Conservation (phyloP, 768 basidiomycete genomes). For the Mycena galericulata region DNA sequence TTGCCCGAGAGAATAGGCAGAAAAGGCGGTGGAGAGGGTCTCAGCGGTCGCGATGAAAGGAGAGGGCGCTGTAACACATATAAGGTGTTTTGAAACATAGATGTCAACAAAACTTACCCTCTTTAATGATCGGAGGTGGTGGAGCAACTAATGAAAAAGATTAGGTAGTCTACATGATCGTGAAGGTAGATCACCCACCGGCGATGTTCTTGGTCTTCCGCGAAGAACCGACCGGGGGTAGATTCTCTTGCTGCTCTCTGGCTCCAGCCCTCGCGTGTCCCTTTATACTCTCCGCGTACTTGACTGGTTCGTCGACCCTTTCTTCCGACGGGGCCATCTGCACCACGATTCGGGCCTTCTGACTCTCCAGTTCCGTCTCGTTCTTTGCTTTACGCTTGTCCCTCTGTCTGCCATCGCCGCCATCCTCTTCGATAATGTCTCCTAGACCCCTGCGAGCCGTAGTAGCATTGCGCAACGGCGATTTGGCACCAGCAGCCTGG, state of each 20-base stretch:
- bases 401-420: slow-evolving; percentile 44
- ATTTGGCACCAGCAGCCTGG: slow-evolving; percentile 65
- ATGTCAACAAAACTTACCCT: slow-evolving; percentile 7
- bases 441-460: slow-evolving; percentile 55
- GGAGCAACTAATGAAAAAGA: neutral
- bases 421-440: slow-evolving; percentile 55
- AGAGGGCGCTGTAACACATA: slow-evolving; percentile 16
- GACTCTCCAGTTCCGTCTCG: slow-evolving; percentile 85
- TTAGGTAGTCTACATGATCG: slow-evolving; percentile 13
- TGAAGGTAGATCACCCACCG: slow-evolving; percentile 1
- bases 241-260: slow-evolving; percentile 32
- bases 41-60: slow-evolving; percentile 34
- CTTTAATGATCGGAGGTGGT: slow-evolving; percentile 14
- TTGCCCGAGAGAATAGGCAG: slow-evolving; percentile 70
- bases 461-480: slow-evolving; percentile 61
- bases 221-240: slow-evolving; percentile 25
- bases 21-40: slow-evolving; percentile 67
- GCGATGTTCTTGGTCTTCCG: slow-evolving; percentile 18
- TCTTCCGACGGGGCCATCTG: slow-evolving; percentile 81
- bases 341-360: slow-evolving; percentile 93
- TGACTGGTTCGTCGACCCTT: slow-evolving; percentile 45
- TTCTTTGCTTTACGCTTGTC: slow-evolving; percentile 54
- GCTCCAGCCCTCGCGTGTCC: neutral
- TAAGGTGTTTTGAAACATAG: neutral
- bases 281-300: slow-evolving; percentile 33